Evolutionary conservation across 306 rosid species (phyloP), one percentile per base, ranked within the genome.

Genomic region (Amphicarpaea edgeworthii): DNA sequence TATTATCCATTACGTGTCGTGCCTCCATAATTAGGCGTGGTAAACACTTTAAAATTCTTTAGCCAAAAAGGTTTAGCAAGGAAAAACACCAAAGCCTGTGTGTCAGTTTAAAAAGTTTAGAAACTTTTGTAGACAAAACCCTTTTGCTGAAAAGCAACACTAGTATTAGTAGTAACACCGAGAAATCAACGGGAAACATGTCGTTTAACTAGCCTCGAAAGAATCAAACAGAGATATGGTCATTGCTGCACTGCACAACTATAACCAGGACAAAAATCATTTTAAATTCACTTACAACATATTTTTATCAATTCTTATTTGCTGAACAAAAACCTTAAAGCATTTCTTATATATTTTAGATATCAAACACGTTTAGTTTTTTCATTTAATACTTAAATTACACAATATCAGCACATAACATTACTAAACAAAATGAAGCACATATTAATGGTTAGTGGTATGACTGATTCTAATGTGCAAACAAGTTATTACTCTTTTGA

Each of bases 71-170:
- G 61, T 66, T 45, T 62, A 47, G 47, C 68, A 77, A 77, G 77
- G 37, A 43, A 77, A 76, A 72, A 49, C 46, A 42, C 58, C 32
- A 46, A 28, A 82, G 24, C 72, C 62, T 57, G 58, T 57, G 58
- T 72, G 90, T 77, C 92, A 87, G 16, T 74, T 59, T 63, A 87
- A 82, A 83, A 81, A 83, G 73, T 82, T 77, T 86, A 77, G 80
- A 76, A 76, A 55, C 75, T 75, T 86, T 85, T 72, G 62, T 71
- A 83, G 76, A 57, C 66, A 70, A 57, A 69, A 42, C 68, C 73
- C 75, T 61, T 73, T 12, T 73, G 80, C 51, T 10, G 34, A 32
- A 74, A 72, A 67, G 69, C 71, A 49, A 73, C 49, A 19, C 16
- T 7, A 40, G 49, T 38, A n/a, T n/a, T n/a, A 19, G 49, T 17